Base-by-base conservation (phyloP, 108 stramenopile species). In the Pseudonitzschia delicatissima region DNA sequence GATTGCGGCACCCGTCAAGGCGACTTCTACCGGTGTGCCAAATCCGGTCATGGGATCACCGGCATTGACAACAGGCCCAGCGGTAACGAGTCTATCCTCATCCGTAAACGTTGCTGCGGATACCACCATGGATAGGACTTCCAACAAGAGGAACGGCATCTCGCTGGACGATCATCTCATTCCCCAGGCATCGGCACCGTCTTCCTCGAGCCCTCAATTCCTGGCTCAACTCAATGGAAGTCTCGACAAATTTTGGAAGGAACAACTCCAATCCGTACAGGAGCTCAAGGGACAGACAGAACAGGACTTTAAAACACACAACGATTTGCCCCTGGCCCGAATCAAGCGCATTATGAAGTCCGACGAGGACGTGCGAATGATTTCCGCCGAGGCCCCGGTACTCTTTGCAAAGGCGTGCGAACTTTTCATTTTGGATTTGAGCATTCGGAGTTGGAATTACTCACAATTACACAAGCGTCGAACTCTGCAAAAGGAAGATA, bases 271-370 rank as follows among this genome's bases (percentile, higher is more conserved):
- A 3, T 42, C 51, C 17, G 79, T 84, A 3, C 66, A 78, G 20
- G 61, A 80, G 57, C 77, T 87, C 70, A 64, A 50, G 28, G 68
- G 79, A 7, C 80, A 84, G 65, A 88, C 87, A 2, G 93, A 94
- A 71, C 86, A 94, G 66, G 90, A 91, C 65, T 94, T 94, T 68
- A 94, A 94, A 64, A 91, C 80, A 26, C 93, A 94, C 78, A 94
- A 94, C 68, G 93, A 94, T 66, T 78, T 96, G 53, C 96, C 96
- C 0, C 71, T 99, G 66, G 97, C 97, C 2, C 83, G 98, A 9
- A 99, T 99, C 82, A 99, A 99, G 77, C 87, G 98, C 33, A 99
- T 99, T 66, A 99, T 99, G 98, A 98, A 99, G 78, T 86, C 83
- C 42, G 97, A 99, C 73, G 97, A 99, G 69, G 95, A 94, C 82